These are phyloP conservation scores for Macadamia tetraphylla DNA, from an alignment of 164 flowering plant genomes.

Conservation along the genomic window DNA sequence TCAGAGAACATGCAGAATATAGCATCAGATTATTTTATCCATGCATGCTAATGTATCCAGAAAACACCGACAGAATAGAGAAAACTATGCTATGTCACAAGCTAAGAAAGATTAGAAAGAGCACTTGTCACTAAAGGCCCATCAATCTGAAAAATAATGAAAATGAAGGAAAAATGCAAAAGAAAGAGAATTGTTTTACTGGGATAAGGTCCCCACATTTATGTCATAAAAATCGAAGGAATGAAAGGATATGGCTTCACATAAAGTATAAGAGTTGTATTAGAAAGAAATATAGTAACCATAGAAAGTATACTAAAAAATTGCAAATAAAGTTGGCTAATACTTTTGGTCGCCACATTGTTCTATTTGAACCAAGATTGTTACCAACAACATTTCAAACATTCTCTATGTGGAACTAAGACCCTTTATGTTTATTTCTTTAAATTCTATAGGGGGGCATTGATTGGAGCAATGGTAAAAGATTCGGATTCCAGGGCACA, in stretches of 20 bases:
- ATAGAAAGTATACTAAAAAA: no score
- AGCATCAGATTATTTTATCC: neutral
- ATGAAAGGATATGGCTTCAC: neutral
- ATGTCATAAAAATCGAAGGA: neutral
- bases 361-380: neutral
- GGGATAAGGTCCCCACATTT: neutral
- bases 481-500: no score
- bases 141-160: neutral
- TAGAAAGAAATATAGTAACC: no score
- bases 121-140: neutral
- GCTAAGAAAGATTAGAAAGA: neutral
- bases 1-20: neutral
- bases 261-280: neutral
- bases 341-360: neutral
- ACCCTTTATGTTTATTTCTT: no score
- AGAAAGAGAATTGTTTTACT: neutral
- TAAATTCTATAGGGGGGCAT: no score
- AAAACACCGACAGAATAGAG: neutral
- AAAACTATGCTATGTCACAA: neutral
- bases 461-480: no score
- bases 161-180: neutral
- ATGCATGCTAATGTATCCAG: neutral
- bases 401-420: neutral
- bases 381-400: neutral
- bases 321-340: no score